These are phyloP conservation scores for Hordeum marinum DNA, from an alignment of 176 grass and related monocot genomes.

Conservation along the genomic window DNA sequence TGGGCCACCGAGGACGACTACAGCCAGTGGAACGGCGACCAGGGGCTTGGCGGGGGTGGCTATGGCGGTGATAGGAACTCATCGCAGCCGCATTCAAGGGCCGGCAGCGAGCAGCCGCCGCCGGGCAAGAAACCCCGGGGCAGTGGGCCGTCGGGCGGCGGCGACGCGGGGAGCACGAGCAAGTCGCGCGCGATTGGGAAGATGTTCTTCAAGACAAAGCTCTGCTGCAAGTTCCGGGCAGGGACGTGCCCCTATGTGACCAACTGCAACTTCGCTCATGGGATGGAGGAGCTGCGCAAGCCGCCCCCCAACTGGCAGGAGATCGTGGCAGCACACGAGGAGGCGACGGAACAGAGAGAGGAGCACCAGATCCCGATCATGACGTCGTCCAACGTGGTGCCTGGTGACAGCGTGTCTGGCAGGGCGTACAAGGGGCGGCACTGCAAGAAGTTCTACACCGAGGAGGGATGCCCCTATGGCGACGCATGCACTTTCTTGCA, in stretches of 20 bases:
- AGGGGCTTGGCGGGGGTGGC: slow-evolving; percentile 28
- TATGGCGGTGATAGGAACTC: slow-evolving; percentile 44
- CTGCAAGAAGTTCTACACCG: slow-evolving; percentile 99
- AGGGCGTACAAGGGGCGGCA: slow-evolving; percentile 88
- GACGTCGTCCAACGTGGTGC: slow-evolving; percentile 40
- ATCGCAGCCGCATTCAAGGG: slow-evolving; percentile 57
- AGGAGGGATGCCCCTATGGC: slow-evolving; percentile 91
- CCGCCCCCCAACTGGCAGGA: slow-evolving; percentile 98
- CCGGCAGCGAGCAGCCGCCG: slow-evolving; percentile 81
- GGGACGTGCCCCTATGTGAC: slow-evolving; percentile 95
- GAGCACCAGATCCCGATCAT: slow-evolving; percentile 88
- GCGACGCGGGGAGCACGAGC: slow-evolving; percentile 28
- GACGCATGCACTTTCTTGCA: slow-evolving; percentile 91
- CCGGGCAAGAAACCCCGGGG: slow-evolving; percentile 63
- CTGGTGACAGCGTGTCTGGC: slow-evolving; percentile 18
- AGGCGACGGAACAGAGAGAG: slow-evolving; percentile 52
- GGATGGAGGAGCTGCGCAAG: slow-evolving; percentile 98
- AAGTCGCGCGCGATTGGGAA: slow-evolving; percentile 86
- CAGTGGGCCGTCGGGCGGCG: not conserved
- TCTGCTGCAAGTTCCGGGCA: slow-evolving; percentile 89
- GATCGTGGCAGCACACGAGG: slow-evolving; percentile 78
- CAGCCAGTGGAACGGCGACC: slow-evolving; percentile 55
- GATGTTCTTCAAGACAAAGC: slow-evolving; percentile 99
- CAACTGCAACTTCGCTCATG: slow-evolving; percentile 95
- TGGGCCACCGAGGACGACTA: slow-evolving; percentile 98